Evolutionary conservation across 2,329 filamentous ascomycete species (phyloP), one percentile per base, ranked within the genome.

Genomic region (Sporothrix protearum): DNA sequence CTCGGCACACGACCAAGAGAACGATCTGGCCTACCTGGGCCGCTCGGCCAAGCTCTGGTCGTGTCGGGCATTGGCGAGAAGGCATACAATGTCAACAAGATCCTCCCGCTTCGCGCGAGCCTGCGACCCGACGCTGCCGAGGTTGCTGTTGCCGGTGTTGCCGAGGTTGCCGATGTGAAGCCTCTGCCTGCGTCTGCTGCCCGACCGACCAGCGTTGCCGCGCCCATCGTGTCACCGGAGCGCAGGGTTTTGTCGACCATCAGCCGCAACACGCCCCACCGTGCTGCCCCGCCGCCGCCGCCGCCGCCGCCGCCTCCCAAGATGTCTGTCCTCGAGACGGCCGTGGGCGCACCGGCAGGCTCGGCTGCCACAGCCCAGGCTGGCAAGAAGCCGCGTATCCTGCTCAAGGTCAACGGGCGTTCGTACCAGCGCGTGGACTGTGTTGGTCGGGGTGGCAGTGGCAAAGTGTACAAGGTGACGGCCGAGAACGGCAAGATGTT

Each of bases 401-500:
- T 95, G 72, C 87, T 98, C 72, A 90, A 91, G 63, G 90, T 99
- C 73, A 99, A 99, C 78, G 93, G 93, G 73, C 96, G 96, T 78
- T 88, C 90, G 47, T 99, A 97, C 78, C 96, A 94, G 28, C 88
- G 95, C 63, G 87, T 98, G 74, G 94, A 97, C 79, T 93, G 92
- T 75, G 90, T 99, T 75, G 96, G 96, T 10, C 91, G 94, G 72
- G 96, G 96, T 74, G 96, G 96, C 42, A 97, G 93, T 76, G 94
- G 92, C 67, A 94, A 96, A 78, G 96, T 99, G 1, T 99, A 97
- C 80, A 91, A 94, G 61, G 96, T 99, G 45, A 97, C 97, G 84
- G 95, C 96, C 0, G 96, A 99, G 80, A 98, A 97, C 78, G 94
- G 93, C 77, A 96, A 94, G 79, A 93, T 97, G 81, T 94, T 97